Percentiles rank a stretch among this genome's conserved stretches.
Conservation (phyloP, 192 early-diverging fungal genomes). For the Rhizophlyctis rosea region DNA sequence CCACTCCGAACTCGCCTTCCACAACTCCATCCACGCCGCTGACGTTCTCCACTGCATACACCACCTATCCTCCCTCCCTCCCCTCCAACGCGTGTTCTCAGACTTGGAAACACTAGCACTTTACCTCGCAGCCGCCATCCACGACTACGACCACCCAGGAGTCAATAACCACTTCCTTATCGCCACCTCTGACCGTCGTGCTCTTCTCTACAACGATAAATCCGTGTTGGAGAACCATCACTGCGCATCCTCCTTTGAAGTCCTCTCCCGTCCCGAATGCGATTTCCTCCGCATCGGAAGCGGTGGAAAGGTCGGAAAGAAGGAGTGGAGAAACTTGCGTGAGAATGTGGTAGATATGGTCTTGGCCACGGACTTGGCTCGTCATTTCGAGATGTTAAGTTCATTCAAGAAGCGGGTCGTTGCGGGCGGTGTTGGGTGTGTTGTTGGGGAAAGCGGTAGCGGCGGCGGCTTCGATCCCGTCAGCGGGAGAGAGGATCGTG, state of each 20-base stretch:
- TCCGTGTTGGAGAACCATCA: slow-evolving; percentile 62
- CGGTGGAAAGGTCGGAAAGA: slow-evolving; percentile 37
- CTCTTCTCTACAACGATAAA: slow-evolving; percentile 58
- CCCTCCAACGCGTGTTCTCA: slow-evolving; percentile 37
- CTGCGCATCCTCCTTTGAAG: slow-evolving; percentile 52
- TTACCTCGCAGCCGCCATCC: slow-evolving; percentile 53
- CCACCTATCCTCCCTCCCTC: slow-evolving; percentile 35
- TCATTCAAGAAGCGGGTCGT: slow-evolving; percentile 52
- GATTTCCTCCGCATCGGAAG: slow-evolving; percentile 44
- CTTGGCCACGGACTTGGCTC: slow-evolving; percentile 52
- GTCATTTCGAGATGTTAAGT: slow-evolving; percentile 45
- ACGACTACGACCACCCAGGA: slow-evolving; percentile 63
- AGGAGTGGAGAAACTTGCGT: slow-evolving; percentile 36
- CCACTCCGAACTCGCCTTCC: slow-evolving; percentile 42
- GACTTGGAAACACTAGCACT: slow-evolving; percentile 49
- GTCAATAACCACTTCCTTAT: slow-evolving; percentile 57
- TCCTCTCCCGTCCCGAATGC: slow-evolving; percentile 40
- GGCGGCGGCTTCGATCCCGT: slow-evolving; percentile 46
- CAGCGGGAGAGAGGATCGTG: slow-evolving; percentile 39
- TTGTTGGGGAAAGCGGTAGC: too few relatives aligned
- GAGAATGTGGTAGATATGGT: slow-evolving; percentile 55
- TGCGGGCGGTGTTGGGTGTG: too few relatives aligned
- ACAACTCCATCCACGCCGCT: slow-evolving; percentile 55
- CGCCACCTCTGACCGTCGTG: slow-evolving; percentile 38
- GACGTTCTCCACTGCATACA: slow-evolving; percentile 57